phyloP scores from a whole-genome alignment of 225 moss, liverwort and hornwort genomes.

The Bryum argenteum region DNA sequence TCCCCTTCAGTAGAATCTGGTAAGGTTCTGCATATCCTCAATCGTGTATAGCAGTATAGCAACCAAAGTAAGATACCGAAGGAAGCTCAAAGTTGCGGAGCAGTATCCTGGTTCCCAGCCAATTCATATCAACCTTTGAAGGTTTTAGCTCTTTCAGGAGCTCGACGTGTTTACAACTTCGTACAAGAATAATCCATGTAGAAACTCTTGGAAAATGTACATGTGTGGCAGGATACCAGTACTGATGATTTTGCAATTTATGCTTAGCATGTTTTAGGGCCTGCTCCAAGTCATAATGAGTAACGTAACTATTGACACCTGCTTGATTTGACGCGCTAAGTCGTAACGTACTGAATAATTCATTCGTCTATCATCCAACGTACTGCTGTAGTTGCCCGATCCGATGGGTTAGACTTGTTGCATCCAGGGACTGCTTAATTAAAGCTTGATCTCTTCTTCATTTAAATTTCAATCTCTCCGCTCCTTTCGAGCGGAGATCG shows the following conservation, averaged over 20 bases:
- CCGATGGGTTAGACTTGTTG: constrained; percentile 21
- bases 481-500: constrained; percentile 3
- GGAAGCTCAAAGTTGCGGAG: too few relatives aligned
- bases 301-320: constrained; percentile 47
- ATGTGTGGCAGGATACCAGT: neutral
- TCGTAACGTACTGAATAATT: constrained; percentile 31
- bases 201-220: neutral
- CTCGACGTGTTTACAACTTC: neutral
- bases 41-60: neutral
- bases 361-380: constrained; percentile 35
- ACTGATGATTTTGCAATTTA: constrained; percentile 22
- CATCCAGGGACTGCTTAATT: neutral
- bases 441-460: constrained; percentile 14
- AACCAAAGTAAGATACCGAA: constrained; percentile 1
- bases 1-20: constrained; percentile 96
- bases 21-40: constrained; percentile 28
- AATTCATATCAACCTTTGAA: neutral
- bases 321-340: constrained; percentile 46
- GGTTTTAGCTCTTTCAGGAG: constrained; percentile 12
- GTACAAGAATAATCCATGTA: constrained; percentile 6
- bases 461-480: constrained; percentile 10
- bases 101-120: neutral
- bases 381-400: constrained; percentile 19
- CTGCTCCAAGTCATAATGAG: constrained; percentile 42
- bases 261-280: constrained; percentile 38